phyloP scores from a whole-genome alignment of 2,329 filamentous ascomycete genomes.

The Chaetomiaceae sp. region DNA sequence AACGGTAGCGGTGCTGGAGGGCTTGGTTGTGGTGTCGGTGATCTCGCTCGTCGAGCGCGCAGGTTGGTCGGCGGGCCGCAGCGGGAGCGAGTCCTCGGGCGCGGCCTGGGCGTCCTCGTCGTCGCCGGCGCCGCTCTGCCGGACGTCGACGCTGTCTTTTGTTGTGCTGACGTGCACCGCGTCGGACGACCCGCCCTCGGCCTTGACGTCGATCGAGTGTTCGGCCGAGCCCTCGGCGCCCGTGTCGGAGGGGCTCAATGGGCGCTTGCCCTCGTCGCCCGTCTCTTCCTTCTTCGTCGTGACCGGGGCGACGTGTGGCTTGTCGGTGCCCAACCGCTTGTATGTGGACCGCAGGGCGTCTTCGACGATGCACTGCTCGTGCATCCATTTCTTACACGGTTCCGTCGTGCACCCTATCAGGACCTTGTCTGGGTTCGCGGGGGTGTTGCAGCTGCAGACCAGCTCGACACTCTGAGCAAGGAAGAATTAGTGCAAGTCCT shows the following conservation, averaged over 20 bases:
- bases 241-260: slow-evolving; percentile 49
- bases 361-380: slow-evolving; percentile 58
- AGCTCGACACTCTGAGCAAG: slow-evolving; percentile 45
- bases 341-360: slow-evolving; percentile 49
- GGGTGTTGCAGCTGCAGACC: slow-evolving; percentile 55
- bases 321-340: slow-evolving; percentile 46
- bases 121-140: slow-evolving; percentile 26
- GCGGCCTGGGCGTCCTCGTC: slow-evolving; percentile 26
- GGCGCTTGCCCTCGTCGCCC: slow-evolving; percentile 39
- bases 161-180: slow-evolving; percentile 32
- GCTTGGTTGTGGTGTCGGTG: slow-evolving; percentile 23
- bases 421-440: slow-evolving; percentile 58
- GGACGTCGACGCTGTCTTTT: slow-evolving; percentile 36
- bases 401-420: slow-evolving; percentile 54
- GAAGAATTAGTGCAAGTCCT: slow-evolving; percentile 21
- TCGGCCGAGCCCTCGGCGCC: slow-evolving; percentile 45
- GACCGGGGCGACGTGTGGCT: slow-evolving; percentile 42
- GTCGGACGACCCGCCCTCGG: slow-evolving; percentile 37
- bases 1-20: slow-evolving; percentile 28
- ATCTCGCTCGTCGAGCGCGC: slow-evolving; percentile 27
- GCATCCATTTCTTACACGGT: slow-evolving; percentile 57
- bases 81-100: slow-evolving; percentile 22
- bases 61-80: slow-evolving; percentile 21
- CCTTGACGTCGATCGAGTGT: slow-evolving; percentile 51
- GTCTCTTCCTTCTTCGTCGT: slow-evolving; percentile 38